Base-by-base conservation (phyloP, 1,284 basidiomycete genomes). In the Ganoderma sinense region DNA sequence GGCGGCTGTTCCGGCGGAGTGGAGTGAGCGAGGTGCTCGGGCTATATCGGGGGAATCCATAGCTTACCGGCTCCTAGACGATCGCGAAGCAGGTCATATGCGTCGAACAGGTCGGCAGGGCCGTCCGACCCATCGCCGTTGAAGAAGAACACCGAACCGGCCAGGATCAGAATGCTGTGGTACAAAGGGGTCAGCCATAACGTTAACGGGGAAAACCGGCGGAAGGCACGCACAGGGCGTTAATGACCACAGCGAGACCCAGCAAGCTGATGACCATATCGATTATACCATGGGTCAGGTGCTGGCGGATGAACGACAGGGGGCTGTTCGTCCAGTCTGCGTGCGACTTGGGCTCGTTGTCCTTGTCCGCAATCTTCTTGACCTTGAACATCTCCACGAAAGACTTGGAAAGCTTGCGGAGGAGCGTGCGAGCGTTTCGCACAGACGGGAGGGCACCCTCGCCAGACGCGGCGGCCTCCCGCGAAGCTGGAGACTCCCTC, bases 161-260 rank as follows among this genome's bases (percentile, higher is more conserved):
- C 89, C 45, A 93, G 80, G 45, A 93, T 87, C 29, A 93, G 81
- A 64, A 93, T 92, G 68, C 91, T 93, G 40, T 29, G 39, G 26
- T 63, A 31, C 26, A 71, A 18, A 55, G 70, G 62, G 39, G 43
- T 29, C 43, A 14, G n/a, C 10, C 13, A n/a, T 56, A 23, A 43
- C 53, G 53, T 29, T n/a, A n/a, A 26, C 39, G 59, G 39, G 18
- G 29, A 20, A 10, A 29, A 53, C 56, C 11, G 58, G 31, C 20
- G n/a, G 31, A 36, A 51, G 59, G 45, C 45, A 79, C 81, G 68
- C 73, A 92, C 91, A 95, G 80, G 8, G 93, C 88, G 80, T 98
- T 97, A 80, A 97, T 96, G 23, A 93, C 84, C 14, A 97, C 89
- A 0, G 95, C 95, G 75, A 97, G 90, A 0, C 93, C 91, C 36